Conservation (phyloP, 352 stramenopile species). For the Globisporangium mamillatum region DNA sequence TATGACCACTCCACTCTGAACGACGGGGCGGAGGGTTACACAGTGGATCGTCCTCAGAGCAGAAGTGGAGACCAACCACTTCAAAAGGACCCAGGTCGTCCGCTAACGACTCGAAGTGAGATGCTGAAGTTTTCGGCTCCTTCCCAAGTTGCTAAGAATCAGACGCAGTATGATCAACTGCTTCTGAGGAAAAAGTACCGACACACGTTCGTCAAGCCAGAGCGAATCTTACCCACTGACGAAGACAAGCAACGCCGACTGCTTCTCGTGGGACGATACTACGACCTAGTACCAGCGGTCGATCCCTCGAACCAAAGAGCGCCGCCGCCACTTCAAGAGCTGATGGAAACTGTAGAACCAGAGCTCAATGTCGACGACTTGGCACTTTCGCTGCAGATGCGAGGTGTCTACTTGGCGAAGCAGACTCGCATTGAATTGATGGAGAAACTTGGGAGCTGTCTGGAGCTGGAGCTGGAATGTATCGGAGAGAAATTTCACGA, state of each 20-base stretch:
- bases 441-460: constrained; percentile 50
- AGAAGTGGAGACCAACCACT: not conserved
- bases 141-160: constrained; percentile 36
- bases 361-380: constrained; percentile 67
- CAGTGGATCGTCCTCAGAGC: not conserved
- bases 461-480: constrained; percentile 69
- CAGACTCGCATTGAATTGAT: constrained; percentile 55
- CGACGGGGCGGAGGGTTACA: not conserved
- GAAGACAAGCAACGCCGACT: constrained; percentile 44
- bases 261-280: constrained; percentile 50
- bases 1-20: constrained; percentile 45
- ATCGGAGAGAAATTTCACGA: constrained; percentile 57
- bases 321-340: constrained; percentile 25
- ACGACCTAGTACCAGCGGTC: constrained; percentile 34
- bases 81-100: constrained; percentile 12
- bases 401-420: constrained; percentile 56
- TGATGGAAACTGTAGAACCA: constrained; percentile 62
- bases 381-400: constrained; percentile 55
- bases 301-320: constrained; percentile 18
- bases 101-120: constrained; percentile 52
- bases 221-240: constrained; percentile 31
- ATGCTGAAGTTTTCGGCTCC: constrained; percentile 61
- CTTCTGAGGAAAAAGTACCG: constrained; percentile 47
- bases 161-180: constrained; percentile 30
- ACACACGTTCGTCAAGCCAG: constrained; percentile 46